Evolutionary conservation across 805 yeast species (phyloP), one percentile per base, ranked within the genome.

Genomic region (Starmerella etchellsii): DNA sequence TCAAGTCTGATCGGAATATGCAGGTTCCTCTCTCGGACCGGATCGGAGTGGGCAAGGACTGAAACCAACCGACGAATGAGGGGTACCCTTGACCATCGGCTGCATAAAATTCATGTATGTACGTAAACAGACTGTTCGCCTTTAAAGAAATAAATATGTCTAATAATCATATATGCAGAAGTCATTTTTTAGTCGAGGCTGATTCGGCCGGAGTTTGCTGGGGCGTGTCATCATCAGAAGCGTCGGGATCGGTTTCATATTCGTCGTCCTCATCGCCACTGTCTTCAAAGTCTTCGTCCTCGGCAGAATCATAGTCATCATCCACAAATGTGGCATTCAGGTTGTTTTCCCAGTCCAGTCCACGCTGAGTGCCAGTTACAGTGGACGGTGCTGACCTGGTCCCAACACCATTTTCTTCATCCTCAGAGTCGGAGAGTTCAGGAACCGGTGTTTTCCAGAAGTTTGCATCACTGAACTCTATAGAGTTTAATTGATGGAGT

Each of bases 381-480:
- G 16, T 23, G 15, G 16, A 4, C 30, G 30, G 30, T 15, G 30
- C 6, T n/a, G n/a, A n/a, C n/a, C n/a, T n/a, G 4, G 14, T 14
- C 7, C 7, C n/a, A 5, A 13, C 25, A 2, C 26, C 15, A 11
- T n/a, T 43, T 15, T 39, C 48, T 11, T 30, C 49, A 13, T 36
- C 40, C 14, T 49, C 47, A 33, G 40, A 43, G 26, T 49, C 53
- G 22, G 56, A 47, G 31, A 66, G 40, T 10, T 76, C 75, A 3
- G 70, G 62, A 21, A 87, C 53, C 1, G 95, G 93, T 39, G 78
- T 88, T 48, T 94, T 67, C 98, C 98, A 91, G 58, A 71, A 91
- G 55, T 81, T 87, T 33, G 81, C 81, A 61, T 91, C 98, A 7
- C 83, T 81, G 58, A 66, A 91, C 40, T 73, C 77, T 9, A 46